Base-by-base conservation (phyloP, 768 basidiomycete species). In the Russula griseocarnosa region DNA sequence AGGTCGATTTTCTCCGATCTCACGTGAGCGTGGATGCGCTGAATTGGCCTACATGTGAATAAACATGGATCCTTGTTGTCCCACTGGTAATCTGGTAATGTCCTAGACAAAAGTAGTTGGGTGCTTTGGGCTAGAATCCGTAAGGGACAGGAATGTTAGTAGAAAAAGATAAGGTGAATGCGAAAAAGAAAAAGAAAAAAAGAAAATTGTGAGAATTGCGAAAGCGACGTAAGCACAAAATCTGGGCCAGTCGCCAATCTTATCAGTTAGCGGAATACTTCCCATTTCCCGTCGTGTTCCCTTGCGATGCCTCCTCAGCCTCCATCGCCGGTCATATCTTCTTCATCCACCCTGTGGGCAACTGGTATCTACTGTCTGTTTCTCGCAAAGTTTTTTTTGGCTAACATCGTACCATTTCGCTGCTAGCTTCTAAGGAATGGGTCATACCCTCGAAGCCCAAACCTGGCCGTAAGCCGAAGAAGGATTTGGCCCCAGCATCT, bases 391-490 rank as follows among this genome's bases (percentile, higher is more conserved):
- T 58, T 55, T 59, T 55, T 55, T 65, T 58, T 67, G 1, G 22
- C 50, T 52, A 22, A 61, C 50, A 38, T 57, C 57, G 61, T 20
- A 56, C 40, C 20, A 56, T 13, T 42, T 20, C n/a, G n/a, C 20
- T 50, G 34, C 32, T 72, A 90, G 91, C 91, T 32, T 91, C 90
- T n/a, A 92, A 86, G 74, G 89, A 92, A 74, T 94, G 92, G 92
- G 82, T 90, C 66, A 89, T 94, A 68, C 86, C 87, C 26, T 87
- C 92, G 9, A 91, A 88, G 70, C 88, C 90, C 10, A 93, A 90
- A 73, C 92, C 92, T 40, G 92, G 92, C 20, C 80, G 92, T 52
- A 93, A 93, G 77, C 91, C 90, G 20, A 93, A 92, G 82, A 89
- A 84, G 69, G 90, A 90, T 65, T 30, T 74, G 22, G 68, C 71